phyloP scores from a whole-genome alignment of 1,139 yeast species.

The Taiozyma sp. region DNA sequence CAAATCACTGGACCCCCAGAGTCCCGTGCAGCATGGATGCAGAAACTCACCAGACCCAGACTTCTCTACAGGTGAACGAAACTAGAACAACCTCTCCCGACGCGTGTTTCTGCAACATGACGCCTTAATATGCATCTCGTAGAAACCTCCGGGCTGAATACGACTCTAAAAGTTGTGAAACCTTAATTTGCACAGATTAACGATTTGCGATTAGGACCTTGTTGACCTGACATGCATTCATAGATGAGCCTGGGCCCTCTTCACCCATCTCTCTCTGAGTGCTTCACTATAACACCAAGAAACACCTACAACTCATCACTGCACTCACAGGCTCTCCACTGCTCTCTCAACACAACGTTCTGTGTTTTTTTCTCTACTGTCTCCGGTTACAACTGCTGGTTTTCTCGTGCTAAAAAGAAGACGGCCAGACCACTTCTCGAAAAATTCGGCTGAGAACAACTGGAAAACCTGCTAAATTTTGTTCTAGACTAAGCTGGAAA shows the following conservation, averaged over 20 bases:
- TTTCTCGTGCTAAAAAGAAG: neutral
- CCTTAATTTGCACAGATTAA: neutral
- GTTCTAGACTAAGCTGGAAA: neutral
- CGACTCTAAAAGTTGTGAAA: neutral
- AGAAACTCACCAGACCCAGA: neutral
- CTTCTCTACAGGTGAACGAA: neutral
- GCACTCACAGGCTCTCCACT: neutral
- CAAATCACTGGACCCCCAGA: neutral
- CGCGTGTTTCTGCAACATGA: neutral
- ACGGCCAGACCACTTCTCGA: neutral
- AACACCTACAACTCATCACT: neutral
- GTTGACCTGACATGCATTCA: neutral
- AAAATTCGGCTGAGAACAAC: neutral
- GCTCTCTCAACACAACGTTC: neutral
- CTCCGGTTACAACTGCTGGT: neutral
- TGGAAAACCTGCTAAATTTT: neutral
- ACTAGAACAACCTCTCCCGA: neutral
- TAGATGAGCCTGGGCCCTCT: neutral
- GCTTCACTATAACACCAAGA: neutral
- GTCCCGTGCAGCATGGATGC: neutral
- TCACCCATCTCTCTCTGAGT: neutral
- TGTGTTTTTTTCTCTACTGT: neutral
- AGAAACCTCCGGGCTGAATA: neutral
- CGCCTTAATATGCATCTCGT: neutral
- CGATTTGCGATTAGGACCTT: neutral